phyloP scores from a whole-genome alignment of 768 basidiomycete genomes.

The Clavaria fumosa region DNA sequence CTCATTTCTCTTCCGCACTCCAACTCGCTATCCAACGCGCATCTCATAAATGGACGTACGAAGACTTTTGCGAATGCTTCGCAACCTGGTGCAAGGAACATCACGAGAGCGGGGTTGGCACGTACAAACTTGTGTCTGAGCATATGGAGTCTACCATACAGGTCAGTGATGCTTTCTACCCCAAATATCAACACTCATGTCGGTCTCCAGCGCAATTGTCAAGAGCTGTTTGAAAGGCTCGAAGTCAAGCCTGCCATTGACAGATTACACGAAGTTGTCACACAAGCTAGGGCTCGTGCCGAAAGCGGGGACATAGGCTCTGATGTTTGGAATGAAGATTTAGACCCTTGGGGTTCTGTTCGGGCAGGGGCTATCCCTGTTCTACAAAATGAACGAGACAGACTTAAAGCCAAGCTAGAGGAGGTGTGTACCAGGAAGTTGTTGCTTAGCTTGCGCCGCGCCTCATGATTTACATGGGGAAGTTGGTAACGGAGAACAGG shows the following conservation, averaged over 20 bases:
- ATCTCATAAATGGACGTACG: slow-evolving; percentile 46
- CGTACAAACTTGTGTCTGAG: slow-evolving; percentile 50
- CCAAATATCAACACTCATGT: slow-evolving; percentile 32
- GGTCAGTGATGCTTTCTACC: slow-evolving; percentile 14
- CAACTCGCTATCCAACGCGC: slow-evolving; percentile 40
- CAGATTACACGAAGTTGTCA: slow-evolving; percentile 50
- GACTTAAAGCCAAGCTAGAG: slow-evolving; percentile 24
- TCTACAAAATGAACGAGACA: slow-evolving; percentile 28
- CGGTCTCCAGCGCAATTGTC: slow-evolving; percentile 38
- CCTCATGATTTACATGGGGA: background rate
- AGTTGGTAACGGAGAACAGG: slow-evolving; percentile 48
- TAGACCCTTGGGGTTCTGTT: slow-evolving; percentile 48
- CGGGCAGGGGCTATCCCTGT: slow-evolving; percentile 49
- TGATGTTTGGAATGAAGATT: slow-evolving; percentile 50
- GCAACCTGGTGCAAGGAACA: slow-evolving; percentile 51
- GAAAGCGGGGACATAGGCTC: slow-evolving; percentile 29
- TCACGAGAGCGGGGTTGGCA: slow-evolving; percentile 41
- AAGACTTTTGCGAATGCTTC: slow-evolving; percentile 52
- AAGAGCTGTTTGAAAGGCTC: slow-evolving; percentile 54
- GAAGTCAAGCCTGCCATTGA: slow-evolving; percentile 57
- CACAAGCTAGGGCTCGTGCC: slow-evolving; percentile 46
- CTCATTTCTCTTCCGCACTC: slow-evolving; percentile 38
- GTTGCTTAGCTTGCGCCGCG: background rate
- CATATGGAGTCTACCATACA: slow-evolving; percentile 36
- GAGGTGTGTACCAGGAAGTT: slow-evolving; percentile 19